Percentiles rank a stretch among this genome's conserved stretches.
These are phyloP conservation scores for Sordaria brevicollis DNA, from an alignment of 495 filamentous ascomycete genomes.

Conservation along the genomic window DNA sequence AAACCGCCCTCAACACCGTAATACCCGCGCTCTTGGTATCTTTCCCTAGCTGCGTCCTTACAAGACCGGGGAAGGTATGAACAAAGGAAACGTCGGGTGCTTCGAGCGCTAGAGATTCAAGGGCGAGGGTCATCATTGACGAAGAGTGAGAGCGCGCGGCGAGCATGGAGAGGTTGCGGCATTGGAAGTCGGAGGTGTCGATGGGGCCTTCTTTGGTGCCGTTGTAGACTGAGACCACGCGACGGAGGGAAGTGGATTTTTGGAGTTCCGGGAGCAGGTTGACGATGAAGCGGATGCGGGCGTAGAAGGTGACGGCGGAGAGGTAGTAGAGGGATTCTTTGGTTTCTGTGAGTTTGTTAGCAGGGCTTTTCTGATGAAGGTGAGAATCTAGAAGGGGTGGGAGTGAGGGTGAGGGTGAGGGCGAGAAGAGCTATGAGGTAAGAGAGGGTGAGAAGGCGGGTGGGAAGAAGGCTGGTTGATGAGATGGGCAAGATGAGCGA, in stretches of 20 bases:
- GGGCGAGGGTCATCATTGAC: conserved; percentile 39
- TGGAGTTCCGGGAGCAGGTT: conserved; percentile 54
- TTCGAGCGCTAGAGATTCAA: conserved; percentile 37
- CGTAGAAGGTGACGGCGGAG: conserved; percentile 48
- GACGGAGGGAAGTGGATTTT: conserved; percentile 33
- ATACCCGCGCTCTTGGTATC: not conserved
- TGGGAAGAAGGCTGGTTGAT: too few species aligned
- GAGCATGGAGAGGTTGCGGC: not conserved
- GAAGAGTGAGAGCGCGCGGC: conserved; percentile 32
- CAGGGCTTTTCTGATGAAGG: too few species aligned
- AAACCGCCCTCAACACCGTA: not conserved
- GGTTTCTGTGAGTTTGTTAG: conserved; percentile 33
- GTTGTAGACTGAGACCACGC: conserved; percentile 49
- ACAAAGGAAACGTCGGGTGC: conserved; percentile 46
- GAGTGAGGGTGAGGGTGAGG: not conserved
- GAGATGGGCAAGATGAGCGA: too few species aligned
- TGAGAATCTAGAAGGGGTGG: too few species aligned
- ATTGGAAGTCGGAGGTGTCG: conserved; percentile 35
- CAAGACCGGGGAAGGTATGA: conserved; percentile 46
- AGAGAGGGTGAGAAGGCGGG: too few species aligned
- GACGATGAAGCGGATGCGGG: conserved; percentile 49
- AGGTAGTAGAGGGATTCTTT: conserved; percentile 46
- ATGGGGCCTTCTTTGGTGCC: conserved; percentile 45
- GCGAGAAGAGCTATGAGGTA: not conserved
- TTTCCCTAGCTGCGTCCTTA: conserved; percentile 27